Conservation (phyloP, 2,329 filamentous ascomycete genomes). For the Alternaria angustiovoidea region DNA sequence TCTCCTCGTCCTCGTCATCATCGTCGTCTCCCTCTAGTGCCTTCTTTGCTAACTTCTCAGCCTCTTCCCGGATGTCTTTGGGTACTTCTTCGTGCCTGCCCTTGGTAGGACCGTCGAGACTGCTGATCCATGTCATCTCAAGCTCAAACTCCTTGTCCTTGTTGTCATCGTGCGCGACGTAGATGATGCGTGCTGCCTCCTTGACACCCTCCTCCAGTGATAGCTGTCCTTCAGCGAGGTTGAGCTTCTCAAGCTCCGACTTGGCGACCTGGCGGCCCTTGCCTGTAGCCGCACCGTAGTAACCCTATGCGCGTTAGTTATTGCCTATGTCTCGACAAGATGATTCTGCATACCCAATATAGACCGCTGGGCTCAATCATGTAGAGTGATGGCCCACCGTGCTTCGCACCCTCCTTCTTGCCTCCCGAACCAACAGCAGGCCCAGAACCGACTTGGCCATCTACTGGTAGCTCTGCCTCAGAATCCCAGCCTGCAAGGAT, state of each 20-base stretch:
- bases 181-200: slow-evolving; percentile 96
- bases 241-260: slow-evolving; percentile 97
- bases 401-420: slow-evolving; percentile 75
- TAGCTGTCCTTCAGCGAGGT: slow-evolving; percentile 78
- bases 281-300: slow-evolving; percentile 96
- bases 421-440: slow-evolving; percentile 83
- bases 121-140: slow-evolving; percentile 98
- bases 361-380: slow-evolving; percentile 98
- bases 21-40: slow-evolving; percentile 86
- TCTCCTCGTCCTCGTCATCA: slow-evolving; percentile 77
- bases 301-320: slow-evolving; percentile 66
- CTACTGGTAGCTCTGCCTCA: slow-evolving; percentile 82
- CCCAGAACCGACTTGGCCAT: slow-evolving; percentile 87
- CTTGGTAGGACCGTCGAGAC: slow-evolving; percentile 83
- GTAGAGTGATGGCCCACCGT: slow-evolving; percentile 92
- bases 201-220: slow-evolving; percentile 89
- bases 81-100: slow-evolving; percentile 93
- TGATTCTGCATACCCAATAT: slow-evolving; percentile 74
- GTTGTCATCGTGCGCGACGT: slow-evolving; percentile 96
- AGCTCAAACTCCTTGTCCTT: slow-evolving; percentile 99
- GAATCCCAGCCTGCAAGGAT: slow-evolving; percentile 95
- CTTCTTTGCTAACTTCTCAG: slow-evolving; percentile 90
- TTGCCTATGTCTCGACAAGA: background rate
- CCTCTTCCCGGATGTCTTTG: slow-evolving; percentile 87
- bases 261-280: slow-evolving; percentile 97